Conservation (phyloP, 208 protist species). For the Acanthamoeba healyi region DNA sequence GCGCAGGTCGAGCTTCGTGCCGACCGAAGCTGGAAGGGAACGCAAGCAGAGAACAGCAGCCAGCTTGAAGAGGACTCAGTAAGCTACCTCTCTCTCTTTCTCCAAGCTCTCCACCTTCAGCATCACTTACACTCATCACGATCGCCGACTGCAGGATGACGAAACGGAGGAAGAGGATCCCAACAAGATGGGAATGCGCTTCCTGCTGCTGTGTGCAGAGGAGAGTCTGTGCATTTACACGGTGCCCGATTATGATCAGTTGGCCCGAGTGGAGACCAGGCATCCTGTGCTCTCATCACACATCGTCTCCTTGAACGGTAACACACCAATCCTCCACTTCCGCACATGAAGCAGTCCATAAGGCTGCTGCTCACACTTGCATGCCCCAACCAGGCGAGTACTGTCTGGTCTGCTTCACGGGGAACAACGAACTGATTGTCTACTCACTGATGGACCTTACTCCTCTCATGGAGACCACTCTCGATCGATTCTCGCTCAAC, state of each 20-base stretch:
- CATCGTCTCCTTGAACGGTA: constrained; percentile 24
- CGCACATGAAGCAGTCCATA: background rate
- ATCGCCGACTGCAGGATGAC: background rate
- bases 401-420: constrained; percentile 36
- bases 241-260: constrained; percentile 36
- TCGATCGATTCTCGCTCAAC: constrained; percentile 23
- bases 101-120: background rate
- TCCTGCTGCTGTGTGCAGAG: constrained; percentile 37
- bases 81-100: background rate
- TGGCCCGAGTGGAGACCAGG: constrained; percentile 18
- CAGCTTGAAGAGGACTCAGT: background rate
- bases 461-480: constrained; percentile 33
- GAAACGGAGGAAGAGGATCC: constrained; percentile 46
- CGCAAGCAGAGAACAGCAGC: background rate
- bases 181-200: constrained; percentile 47
- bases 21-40: constrained; percentile 12
- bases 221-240: constrained; percentile 53
- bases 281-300: constrained; percentile 9
- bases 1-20: constrained; percentile 1
- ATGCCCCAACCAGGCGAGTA: background rate
- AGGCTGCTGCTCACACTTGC: background rate
- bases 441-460: constrained; percentile 63
- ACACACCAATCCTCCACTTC: background rate
- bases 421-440: background rate
- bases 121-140: background rate